A percentile compares a stretch with the other conserved stretches of the same genome.
phyloP scores from a whole-genome alignment of 1,284 basidiomycete genomes.

The Tilletia setariae region DNA sequence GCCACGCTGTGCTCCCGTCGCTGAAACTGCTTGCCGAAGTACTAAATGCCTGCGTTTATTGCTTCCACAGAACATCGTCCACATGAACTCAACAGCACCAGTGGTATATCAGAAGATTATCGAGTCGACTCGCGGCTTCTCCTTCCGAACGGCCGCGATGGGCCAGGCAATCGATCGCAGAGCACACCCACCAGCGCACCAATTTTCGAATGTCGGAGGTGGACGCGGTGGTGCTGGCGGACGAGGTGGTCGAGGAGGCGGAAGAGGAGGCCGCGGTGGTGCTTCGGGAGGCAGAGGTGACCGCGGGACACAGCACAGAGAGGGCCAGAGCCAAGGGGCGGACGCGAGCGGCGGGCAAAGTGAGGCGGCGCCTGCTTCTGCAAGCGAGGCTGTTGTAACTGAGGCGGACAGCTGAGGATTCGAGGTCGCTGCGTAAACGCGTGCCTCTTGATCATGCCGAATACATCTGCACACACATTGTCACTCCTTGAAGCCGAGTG shows the following conservation, averaged over 20 bases:
- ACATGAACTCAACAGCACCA: constrained; percentile 83
- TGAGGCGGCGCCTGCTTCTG: too few species aligned
- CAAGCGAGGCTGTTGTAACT: too few species aligned
- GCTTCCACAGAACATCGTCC: constrained; percentile 72
- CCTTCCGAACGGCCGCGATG: constrained; percentile 84
- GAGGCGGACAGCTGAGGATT: too few species aligned
- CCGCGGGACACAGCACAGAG: background rate
- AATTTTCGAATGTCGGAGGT: constrained; percentile 20
- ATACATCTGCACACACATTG: too few species aligned
- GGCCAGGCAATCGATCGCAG: constrained; percentile 74
- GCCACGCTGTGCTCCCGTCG: constrained; percentile 15
- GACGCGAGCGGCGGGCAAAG: too few species aligned
- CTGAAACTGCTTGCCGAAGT: background rate
- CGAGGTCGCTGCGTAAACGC: too few species aligned
- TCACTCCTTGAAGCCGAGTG: too few species aligned
- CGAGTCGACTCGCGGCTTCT: constrained; percentile 88
- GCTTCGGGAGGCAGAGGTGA: constrained; percentile 18
- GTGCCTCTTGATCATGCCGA: too few species aligned
- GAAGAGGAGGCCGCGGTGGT: constrained; percentile 17
- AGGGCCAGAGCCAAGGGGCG: too few species aligned
- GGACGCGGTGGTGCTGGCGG: constrained; percentile 27
- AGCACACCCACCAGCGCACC: constrained; percentile 37
- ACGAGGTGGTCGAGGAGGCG: constrained; percentile 41
- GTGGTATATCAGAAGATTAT: constrained; percentile 93
- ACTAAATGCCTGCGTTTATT: constrained; percentile 15